Evolutionary conservation across 306 rosid genomes (phyloP).

Genomic region (Senna siamea): DNA sequence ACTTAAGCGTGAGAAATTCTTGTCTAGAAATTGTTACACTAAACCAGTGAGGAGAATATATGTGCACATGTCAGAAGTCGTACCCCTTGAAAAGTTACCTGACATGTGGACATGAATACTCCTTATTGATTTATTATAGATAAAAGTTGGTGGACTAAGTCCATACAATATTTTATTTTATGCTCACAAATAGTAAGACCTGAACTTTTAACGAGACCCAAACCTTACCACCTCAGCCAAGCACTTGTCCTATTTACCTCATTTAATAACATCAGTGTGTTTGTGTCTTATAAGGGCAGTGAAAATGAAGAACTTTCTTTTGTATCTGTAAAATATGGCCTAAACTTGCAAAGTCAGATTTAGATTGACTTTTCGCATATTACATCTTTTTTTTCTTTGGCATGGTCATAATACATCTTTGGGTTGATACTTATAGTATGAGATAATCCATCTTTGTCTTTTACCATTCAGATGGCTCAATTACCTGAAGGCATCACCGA

Average conservation of each 20-base stretch:
- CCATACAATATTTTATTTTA: background rate
- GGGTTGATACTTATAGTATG: constrained; percentile 18
- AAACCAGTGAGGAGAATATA: background rate
- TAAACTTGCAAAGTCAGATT: constrained; percentile 14
- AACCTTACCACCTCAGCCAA: background rate
- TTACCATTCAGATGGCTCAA: constrained; percentile 91
- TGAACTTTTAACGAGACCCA: constrained; percentile 6
- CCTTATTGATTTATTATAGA: background rate
- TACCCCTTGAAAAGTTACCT: background rate
- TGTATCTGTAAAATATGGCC: constrained; percentile 23
- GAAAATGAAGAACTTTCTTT: constrained; percentile 11
- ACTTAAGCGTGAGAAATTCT: background rate
- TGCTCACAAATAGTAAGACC: background rate
- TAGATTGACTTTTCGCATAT: constrained; percentile 23
- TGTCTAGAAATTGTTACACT: background rate
- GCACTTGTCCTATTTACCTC: background rate
- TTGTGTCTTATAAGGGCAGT: background rate
- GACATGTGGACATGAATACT: background rate
- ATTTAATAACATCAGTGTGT: background rate
- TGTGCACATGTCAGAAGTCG: background rate
- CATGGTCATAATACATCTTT: constrained; percentile 3
- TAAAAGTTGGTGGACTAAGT: background rate
- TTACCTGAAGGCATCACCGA: constrained; percentile 98
- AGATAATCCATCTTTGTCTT: constrained; percentile 31
- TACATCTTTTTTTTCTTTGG: background rate